Base-by-base conservation (phyloP, 805 yeast species). In the Myxozyma melibiosi region DNA sequence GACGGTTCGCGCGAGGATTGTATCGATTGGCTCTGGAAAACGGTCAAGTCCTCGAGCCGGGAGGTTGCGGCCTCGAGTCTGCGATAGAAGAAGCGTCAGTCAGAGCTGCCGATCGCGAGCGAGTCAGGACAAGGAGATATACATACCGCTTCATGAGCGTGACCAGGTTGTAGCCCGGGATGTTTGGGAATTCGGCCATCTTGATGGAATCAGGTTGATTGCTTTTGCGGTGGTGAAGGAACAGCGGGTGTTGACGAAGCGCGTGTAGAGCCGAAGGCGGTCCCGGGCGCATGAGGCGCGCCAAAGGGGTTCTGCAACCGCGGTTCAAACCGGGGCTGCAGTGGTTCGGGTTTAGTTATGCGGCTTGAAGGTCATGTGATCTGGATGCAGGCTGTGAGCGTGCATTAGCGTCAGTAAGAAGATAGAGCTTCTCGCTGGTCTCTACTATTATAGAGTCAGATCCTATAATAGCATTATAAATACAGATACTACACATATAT, bases 21-120 rank as follows among this genome's bases (percentile, higher is more conserved):
- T 51, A 76, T 67, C 46, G 80, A 77, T 37, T 81, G 83, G 65
- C 85, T 88, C 69, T 89, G 96, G 70, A 80, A 84, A 51, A 86
- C 79, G 30, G 95, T 88, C 44, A 90, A 84, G 71, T 90, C 97
- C 68, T 90, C 97, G 65, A 90, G 81, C 47, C 97, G 83, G 4
- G 96, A 85, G 8, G 97, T 89, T 34, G 97, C 97, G 14, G 96
- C 92, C 72, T 90, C 97, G 66, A 90, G 81, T 64, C 96, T 80
- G 24, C 13, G 22, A 28, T 30, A 3, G 24, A 33, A 47, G 20
- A 31, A 35, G 31, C 34, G 25, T 34, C 34, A 30, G 44, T 20
- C 22, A 5, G 13, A 27, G 22, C 14, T 30, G 25, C 40, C n/a
- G n/a, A n/a, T n/a, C n/a, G 30, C 18, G 14, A 5, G 14, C 7